A percentile compares a stretch with the other conserved stretches of the same genome.
phyloP scores from a whole-genome alignment of 805 yeast species.

The Hagleromyces aurorensis region DNA sequence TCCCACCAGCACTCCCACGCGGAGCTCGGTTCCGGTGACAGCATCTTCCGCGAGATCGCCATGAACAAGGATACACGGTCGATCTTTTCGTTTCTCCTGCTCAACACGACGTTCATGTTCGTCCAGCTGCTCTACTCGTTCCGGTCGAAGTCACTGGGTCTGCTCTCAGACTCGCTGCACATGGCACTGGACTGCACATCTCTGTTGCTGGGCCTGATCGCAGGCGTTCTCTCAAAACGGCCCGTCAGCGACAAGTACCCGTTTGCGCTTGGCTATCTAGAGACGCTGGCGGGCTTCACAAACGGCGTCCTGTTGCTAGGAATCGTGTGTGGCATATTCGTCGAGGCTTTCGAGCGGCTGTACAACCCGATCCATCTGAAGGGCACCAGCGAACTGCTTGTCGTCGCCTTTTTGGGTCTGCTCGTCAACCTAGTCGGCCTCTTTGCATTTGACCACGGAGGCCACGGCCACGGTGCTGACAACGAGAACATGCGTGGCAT shows the following conservation, averaged over 20 bases:
- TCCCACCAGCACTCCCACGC: constrained; percentile 9
- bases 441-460: constrained; percentile 89
- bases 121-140: constrained; percentile 88
- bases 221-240: constrained; percentile 57
- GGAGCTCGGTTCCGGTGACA: constrained; percentile 3
- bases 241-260: constrained; percentile 69
- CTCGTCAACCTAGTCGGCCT: constrained; percentile 87
- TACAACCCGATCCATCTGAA: constrained; percentile 69
- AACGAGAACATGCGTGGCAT: constrained; percentile 87
- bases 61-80: constrained; percentile 68
- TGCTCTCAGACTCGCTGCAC: constrained; percentile 87
- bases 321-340: constrained; percentile 78
- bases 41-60: constrained; percentile 31
- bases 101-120: constrained; percentile 90
- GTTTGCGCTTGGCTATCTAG: constrained; percentile 77
- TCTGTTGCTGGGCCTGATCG: constrained; percentile 78
- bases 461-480: constrained; percentile 34
- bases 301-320: constrained; percentile 86
- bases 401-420: constrained; percentile 80
- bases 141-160: constrained; percentile 84
- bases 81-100: constrained; percentile 75
- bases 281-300: constrained; percentile 90
- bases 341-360: constrained; percentile 80
- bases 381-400: constrained; percentile 72
- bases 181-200: constrained; percentile 96